Evolutionary conservation across 345 rosid genomes (phyloP).

Genomic region (Murraya paniculata): DNA sequence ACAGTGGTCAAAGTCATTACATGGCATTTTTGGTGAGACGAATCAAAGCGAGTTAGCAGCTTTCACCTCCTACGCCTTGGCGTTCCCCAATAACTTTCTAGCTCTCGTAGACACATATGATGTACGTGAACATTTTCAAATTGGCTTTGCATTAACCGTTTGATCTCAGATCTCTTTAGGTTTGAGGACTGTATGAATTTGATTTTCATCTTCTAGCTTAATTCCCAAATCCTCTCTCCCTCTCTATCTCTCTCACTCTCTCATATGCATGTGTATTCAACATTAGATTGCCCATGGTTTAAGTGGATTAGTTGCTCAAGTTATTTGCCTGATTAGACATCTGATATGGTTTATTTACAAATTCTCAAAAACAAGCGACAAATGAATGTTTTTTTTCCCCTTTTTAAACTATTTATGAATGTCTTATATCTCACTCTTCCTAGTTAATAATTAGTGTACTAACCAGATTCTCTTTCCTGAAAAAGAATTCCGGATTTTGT

Average conservation of each 20-base stretch:
- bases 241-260: not conserved
- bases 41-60: constrained; percentile 96
- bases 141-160: not conserved
- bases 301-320: not conserved
- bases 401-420: not conserved
- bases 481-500: not conserved
- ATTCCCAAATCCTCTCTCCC: not conserved
- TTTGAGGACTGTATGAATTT: not conserved
- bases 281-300: not conserved
- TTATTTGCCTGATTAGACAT: constrained; percentile 3
- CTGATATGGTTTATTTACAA: not conserved
- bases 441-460: not conserved
- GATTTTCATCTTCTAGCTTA: not conserved
- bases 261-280: not conserved
- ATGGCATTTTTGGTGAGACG: constrained; percentile 69
- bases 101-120: constrained; percentile 96
- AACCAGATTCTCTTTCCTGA: not conserved
- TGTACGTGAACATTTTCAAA: constrained; percentile 41
- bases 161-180: not conserved
- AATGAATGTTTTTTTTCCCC: not conserved
- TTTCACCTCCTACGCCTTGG: constrained; percentile 86
- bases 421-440: not conserved
- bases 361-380: not conserved
- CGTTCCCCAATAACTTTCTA: constrained; percentile 77
- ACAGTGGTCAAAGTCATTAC: constrained; percentile 60